These are phyloP conservation scores for Solanum rostratum DNA, from an alignment of 257 asterid genomes.

Conservation along the genomic window DNA sequence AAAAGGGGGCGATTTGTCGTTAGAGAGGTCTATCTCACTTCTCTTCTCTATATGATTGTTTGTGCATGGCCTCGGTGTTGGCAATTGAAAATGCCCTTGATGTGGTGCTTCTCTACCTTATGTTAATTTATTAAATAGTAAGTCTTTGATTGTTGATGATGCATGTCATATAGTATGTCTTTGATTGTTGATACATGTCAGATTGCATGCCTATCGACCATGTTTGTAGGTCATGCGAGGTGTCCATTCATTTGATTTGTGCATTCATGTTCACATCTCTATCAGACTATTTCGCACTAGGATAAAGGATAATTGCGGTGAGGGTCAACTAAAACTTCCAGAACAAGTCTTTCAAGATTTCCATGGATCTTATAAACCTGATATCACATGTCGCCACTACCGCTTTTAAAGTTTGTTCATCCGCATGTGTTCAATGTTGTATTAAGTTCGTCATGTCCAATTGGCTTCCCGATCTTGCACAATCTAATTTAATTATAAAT, in stretches of 20 bases:
- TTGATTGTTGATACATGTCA: neutral
- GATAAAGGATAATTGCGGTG: neutral
- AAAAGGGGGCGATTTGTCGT: constrained; percentile 65
- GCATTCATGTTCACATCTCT: neutral
- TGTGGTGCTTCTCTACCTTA: neutral
- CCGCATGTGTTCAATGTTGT: neutral
- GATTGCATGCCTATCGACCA: neutral
- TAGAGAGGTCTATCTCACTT: constrained; percentile 34
- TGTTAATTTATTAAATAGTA: neutral
- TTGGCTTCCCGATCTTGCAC: neutral
- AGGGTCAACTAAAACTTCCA: neutral
- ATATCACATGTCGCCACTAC: neutral
- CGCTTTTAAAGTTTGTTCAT: neutral
- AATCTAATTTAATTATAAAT: neutral
- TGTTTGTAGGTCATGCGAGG: neutral
- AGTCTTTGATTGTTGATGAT: neutral
- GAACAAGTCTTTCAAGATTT: neutral
- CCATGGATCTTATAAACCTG: neutral
- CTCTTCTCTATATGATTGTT: neutral
- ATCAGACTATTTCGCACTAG: neutral
- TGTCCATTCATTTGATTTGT: neutral
- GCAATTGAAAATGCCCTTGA: neutral
- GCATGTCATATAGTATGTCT: neutral
- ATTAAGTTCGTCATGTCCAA: neutral
- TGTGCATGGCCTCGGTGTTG: neutral